Percentiles rank a stretch among this genome's conserved stretches.
Evolutionary conservation across 1,139 yeast species (phyloP).

Genomic region (Geotrichum australiense): DNA sequence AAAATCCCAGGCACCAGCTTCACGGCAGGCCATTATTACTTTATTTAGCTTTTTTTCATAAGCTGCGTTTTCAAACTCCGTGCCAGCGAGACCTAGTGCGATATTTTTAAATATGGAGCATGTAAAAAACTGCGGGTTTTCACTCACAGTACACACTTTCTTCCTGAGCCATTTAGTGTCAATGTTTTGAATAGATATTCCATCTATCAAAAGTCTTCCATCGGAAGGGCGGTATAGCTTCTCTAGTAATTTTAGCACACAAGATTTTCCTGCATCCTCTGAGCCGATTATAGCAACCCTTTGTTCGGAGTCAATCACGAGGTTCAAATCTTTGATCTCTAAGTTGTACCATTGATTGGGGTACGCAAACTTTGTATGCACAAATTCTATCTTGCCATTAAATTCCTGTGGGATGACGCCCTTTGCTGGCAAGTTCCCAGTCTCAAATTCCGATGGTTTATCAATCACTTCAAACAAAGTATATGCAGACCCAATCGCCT

Average conservation of each 20-base stretch:
- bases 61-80: constrained; percentile 42
- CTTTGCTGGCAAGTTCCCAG: constrained; percentile 26
- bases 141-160: constrained; percentile 77
- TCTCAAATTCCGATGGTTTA: constrained; percentile 31
- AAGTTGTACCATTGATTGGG: constrained; percentile 80
- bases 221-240: constrained; percentile 57
- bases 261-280: constrained; percentile 88
- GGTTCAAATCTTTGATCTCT: constrained; percentile 58
- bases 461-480: constrained; percentile 39
- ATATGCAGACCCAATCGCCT: constrained; percentile 37
- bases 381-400: constrained; percentile 51
- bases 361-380: constrained; percentile 62
- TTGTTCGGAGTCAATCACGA: constrained; percentile 61
- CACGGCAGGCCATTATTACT: constrained; percentile 35
- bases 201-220: constrained; percentile 65
- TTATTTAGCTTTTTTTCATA: constrained; percentile 30
- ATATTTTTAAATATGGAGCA: constrained; percentile 77
- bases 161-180: constrained; percentile 68
- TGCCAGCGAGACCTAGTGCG: constrained; percentile 58
- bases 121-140: constrained; percentile 75
- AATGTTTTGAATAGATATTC: constrained; percentile 52
- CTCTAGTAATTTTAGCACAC: constrained; percentile 65
- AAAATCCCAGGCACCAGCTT: constrained; percentile 40
- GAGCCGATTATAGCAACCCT: constrained; percentile 88
- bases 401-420: constrained; percentile 34